Base-by-base conservation (phyloP, 2,329 filamentous ascomycete species). In the Fusarium staphyleae region DNA sequence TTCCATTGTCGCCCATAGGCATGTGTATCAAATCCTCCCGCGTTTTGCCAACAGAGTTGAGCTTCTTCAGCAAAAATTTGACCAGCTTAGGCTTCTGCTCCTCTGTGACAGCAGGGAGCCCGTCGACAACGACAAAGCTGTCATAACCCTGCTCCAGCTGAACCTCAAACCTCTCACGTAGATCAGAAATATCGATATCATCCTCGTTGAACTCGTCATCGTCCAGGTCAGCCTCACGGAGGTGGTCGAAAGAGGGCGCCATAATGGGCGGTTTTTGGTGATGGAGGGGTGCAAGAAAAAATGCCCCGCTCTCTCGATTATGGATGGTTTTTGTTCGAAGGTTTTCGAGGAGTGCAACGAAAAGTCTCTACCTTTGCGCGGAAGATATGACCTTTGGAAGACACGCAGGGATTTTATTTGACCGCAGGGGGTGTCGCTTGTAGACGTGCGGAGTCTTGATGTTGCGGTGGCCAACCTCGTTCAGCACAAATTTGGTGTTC, bases 71-170 rank as follows among this genome's bases (percentile, higher is more conserved):
- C 78, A 99, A 81, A 77, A 98, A 98, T 78, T 98, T 98, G 76
- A 96, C 82, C 57, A 99, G 86, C 82, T 96, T 98, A 55, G 90
- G 86, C 80, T 92, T 93, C 81, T 90, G 93, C 42, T 95, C 93
- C 74, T 93, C 91, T 53, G 82, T 91, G 62, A 99, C 93, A 62
- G 89, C 80, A 63, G 95, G 95, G 35, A 99, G 86, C 64, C 95
- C 95, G 75, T 99, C 95, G 72, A 98, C 85, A 59, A 98, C 93
- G 63, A 99, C 90, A 71, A 99, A 99, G 62, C 92, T 89, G 74
- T 99, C 95, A 69, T 97, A 89, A 53, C 95, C 95, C 76, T 96
- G 91, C 75, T 99, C 95, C 63, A 98, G 83, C 73, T 93, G 91
- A 60, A 98, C 93, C 78, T 98, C 92, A 74, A 93, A 97, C 77